A percentile compares a stretch with the other conserved stretches of the same genome.
Conservation (phyloP, 495 filamentous ascomycete genomes). For the Hypomontagnella submonticulosa region DNA sequence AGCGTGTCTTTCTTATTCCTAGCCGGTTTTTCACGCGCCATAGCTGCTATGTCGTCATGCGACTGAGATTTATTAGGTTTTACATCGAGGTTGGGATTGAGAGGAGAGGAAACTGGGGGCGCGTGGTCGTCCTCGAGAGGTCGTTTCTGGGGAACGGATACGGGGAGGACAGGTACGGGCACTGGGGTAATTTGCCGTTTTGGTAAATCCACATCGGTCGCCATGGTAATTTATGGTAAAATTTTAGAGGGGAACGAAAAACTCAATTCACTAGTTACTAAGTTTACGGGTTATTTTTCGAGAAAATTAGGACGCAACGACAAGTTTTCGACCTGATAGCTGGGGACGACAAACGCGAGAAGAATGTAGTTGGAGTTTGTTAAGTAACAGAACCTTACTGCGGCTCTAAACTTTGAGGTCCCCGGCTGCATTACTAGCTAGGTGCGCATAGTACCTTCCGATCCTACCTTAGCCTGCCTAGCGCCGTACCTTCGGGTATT, state of each 20-base stretch:
- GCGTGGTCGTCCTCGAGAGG: slow-evolving; percentile 62
- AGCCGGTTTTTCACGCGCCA: slow-evolving; percentile 57
- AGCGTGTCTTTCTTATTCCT: slow-evolving; percentile 74
- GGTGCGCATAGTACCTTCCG: not conserved
- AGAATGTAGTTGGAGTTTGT: slow-evolving; percentile 18
- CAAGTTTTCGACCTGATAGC: slow-evolving; percentile 3
- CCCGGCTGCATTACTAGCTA: not conserved
- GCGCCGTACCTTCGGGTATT: slow-evolving; percentile 2
- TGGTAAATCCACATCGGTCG: slow-evolving; percentile 50
- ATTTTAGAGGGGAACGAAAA: not conserved
- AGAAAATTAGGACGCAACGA: slow-evolving; percentile 1
- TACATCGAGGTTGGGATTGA: slow-evolving; percentile 66
- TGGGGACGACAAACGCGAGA: not conserved
- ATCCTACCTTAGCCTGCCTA: slow-evolving; percentile 20
- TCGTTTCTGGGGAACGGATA: slow-evolving; percentile 69
- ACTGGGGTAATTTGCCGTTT: slow-evolving; percentile 57
- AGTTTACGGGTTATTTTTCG: not conserved
- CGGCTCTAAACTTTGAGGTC: slow-evolving; percentile 26
- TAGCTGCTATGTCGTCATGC: slow-evolving; percentile 51
- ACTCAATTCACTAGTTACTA: slow-evolving; percentile 3
- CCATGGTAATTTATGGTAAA: slow-evolving; percentile 46
- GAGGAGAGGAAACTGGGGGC: slow-evolving; percentile 69
- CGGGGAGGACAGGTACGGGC: slow-evolving; percentile 43
- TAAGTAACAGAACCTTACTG: slow-evolving; percentile 22
- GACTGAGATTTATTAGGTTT: slow-evolving; percentile 46